phyloP scores from a whole-genome alignment of 345 rosid species.

The Populus pruinosa region DNA sequence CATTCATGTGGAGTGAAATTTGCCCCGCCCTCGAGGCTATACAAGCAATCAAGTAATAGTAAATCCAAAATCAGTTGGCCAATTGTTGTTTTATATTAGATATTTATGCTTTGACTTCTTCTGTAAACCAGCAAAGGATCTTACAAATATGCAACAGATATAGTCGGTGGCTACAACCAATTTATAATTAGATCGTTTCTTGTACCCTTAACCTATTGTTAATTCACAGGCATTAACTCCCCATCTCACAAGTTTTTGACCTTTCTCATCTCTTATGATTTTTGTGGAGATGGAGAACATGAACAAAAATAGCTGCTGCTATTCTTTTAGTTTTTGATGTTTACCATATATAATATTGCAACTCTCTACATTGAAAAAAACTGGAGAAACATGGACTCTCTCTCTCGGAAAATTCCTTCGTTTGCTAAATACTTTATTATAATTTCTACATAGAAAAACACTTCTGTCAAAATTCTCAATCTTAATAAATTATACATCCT shows the following conservation, averaged over 20 bases:
- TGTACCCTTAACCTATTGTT: background rate
- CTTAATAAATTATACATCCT: conserved; percentile 28
- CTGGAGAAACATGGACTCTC: no score
- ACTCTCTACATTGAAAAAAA: no score
- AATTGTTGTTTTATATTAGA: conserved; percentile 8
- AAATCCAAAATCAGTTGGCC: conserved; percentile 7
- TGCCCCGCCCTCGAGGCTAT: conserved; percentile 11
- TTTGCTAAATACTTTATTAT: background rate
- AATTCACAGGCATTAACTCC: background rate
- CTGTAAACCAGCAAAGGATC: background rate
- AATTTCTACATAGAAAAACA: background rate
- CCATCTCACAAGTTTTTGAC: background rate
- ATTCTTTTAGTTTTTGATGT: no score
- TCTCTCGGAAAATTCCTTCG: background rate
- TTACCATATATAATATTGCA: no score
- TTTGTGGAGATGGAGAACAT: background rate
- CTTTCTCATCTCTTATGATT: background rate
- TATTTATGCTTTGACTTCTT: conserved; percentile 16
- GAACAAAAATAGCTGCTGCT: no score
- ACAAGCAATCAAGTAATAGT: conserved; percentile 8
- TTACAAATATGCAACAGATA: background rate
- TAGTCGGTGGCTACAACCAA: conserved; percentile 22
- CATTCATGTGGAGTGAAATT: background rate
- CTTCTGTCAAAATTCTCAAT: conserved; percentile 4
- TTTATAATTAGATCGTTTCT: background rate